Evolutionary conservation across 768 basidiomycete species (phyloP).

Genomic region (Pisolithus marmoratus): DNA sequence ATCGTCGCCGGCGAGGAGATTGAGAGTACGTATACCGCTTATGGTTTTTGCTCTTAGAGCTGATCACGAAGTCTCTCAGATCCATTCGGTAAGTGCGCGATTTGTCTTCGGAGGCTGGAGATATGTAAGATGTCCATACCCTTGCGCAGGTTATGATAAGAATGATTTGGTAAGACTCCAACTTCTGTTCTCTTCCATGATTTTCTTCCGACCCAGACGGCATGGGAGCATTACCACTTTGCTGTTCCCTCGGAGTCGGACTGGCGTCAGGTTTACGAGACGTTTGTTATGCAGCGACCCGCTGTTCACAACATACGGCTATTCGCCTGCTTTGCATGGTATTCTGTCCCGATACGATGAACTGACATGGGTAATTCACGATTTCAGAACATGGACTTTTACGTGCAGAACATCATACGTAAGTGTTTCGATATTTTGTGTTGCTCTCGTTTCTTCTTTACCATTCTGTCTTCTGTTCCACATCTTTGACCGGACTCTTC

Average conservation of each 20-base stretch:
- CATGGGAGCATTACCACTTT: background rate
- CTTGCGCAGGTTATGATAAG: slow-evolving; percentile 53
- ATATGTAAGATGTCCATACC: background rate
- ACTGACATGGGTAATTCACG: background rate
- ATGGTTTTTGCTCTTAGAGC: background rate
- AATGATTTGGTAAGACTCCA: slow-evolving; percentile 52
- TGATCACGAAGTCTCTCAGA: slow-evolving; percentile 22
- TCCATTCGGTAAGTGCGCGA: slow-evolving; percentile 36
- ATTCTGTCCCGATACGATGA: background rate
- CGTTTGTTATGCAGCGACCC: background rate
- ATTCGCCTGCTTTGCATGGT: background rate
- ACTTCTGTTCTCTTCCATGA: background rate
- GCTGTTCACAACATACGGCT: slow-evolving; percentile 1
- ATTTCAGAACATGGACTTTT: slow-evolving; percentile 59
- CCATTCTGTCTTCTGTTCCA: background rate
- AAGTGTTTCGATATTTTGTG: slow-evolving; percentile 14
- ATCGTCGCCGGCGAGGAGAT: slow-evolving; percentile 71
- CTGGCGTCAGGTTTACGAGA: background rate
- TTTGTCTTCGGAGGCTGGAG: background rate
- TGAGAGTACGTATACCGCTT: slow-evolving; percentile 44
- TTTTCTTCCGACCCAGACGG: background rate
- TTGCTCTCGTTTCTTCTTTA: background rate
- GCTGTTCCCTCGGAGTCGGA: slow-evolving; percentile 7
- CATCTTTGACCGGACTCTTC: background rate
- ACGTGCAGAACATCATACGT: slow-evolving; percentile 66